These are phyloP conservation scores for Aphanocladium album DNA, from an alignment of 2,329 filamentous ascomycete genomes.

Conservation along the genomic window DNA sequence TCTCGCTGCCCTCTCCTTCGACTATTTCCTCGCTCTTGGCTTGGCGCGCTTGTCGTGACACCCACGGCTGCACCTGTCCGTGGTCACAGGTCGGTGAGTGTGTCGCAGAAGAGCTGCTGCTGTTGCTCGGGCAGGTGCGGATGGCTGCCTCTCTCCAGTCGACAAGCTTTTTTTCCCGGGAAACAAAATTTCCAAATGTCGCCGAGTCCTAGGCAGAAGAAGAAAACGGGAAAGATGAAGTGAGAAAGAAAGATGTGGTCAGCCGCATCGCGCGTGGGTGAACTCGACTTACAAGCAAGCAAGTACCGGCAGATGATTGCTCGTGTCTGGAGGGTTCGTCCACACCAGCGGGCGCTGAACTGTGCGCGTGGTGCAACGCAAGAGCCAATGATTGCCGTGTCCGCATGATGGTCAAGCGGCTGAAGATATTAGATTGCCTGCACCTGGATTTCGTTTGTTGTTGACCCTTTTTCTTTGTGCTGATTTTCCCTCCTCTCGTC, in stretches of 20 bases:
- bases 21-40: background rate
- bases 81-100: background rate
- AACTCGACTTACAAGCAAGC: background rate
- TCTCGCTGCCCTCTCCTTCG: background rate
- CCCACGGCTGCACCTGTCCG: constrained; percentile 3
- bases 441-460: background rate
- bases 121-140: background rate
- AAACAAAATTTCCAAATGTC: background rate
- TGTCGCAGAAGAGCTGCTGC: background rate
- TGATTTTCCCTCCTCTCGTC: background rate
- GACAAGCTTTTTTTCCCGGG: background rate
- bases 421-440: no score
- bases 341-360: background rate
- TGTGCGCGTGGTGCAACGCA: background rate
- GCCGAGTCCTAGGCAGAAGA: background rate
- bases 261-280: background rate
- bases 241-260: background rate
- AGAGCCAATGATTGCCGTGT: background rate
- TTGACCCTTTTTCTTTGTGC: background rate
- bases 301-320: background rate
- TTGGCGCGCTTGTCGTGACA: background rate
- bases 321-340: background rate
- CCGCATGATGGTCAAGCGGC: background rate
- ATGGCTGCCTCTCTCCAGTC: background rate
- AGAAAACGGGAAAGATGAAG: background rate